Conservation (phyloP, 441 rosid genomes). For the Pelargonium exstipulatum region DNA sequence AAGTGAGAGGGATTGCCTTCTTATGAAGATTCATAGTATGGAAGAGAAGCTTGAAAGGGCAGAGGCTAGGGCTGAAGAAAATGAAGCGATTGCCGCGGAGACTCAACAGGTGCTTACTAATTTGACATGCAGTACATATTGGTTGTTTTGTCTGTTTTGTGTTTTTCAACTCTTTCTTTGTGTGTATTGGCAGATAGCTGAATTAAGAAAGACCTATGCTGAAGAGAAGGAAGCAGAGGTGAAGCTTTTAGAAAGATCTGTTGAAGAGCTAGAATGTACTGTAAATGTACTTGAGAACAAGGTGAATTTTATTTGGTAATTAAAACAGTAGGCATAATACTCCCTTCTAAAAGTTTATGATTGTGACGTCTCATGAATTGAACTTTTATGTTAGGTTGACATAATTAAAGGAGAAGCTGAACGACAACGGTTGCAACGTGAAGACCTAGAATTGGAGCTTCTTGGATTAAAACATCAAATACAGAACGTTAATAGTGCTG, state of each 20-base stretch:
- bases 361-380: slow-evolving; percentile 25
- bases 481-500: slow-evolving; percentile 60
- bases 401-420: slow-evolving; percentile 92
- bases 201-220: slow-evolving; percentile 61
- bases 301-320: slow-evolving; percentile 40
- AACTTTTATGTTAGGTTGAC: slow-evolving; percentile 53
- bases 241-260: slow-evolving; percentile 80
- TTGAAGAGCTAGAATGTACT: slow-evolving; percentile 87
- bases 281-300: slow-evolving; percentile 77
- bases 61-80: slow-evolving; percentile 45
- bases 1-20: slow-evolving; percentile 59
- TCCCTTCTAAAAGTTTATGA: background rate
- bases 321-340: slow-evolving; percentile 11
- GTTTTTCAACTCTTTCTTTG: slow-evolving; percentile 18
- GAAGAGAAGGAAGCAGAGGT: slow-evolving; percentile 91
- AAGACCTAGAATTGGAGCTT: slow-evolving; percentile 90
- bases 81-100: slow-evolving; percentile 59
- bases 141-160: slow-evolving; percentile 13
- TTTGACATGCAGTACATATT: slow-evolving; percentile 10
- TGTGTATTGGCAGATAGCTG: slow-evolving; percentile 53
- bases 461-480: slow-evolving; percentile 60
- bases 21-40: slow-evolving; percentile 49
- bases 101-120: slow-evolving; percentile 57
- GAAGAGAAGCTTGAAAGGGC: slow-evolving; percentile 54
- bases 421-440: slow-evolving; percentile 78